phyloP scores from a whole-genome alignment of 441 rosid genomes.

The Brassica balearica region DNA sequence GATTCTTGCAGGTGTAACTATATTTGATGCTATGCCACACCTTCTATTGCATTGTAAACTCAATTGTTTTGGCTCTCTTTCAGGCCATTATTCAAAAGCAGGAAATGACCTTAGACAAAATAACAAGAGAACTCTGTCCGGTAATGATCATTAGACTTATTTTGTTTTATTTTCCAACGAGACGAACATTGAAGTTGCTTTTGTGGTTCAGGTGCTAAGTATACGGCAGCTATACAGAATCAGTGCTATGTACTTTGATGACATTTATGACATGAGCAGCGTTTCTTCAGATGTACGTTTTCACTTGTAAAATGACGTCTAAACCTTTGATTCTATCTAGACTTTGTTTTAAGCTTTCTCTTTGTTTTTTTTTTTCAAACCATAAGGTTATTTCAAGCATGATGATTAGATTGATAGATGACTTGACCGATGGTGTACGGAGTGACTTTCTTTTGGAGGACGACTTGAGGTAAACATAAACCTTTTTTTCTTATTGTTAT shows the following conservation, averaged over 20 bases:
- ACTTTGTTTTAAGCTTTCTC: constrained; percentile 15
- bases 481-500: not conserved
- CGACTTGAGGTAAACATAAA: constrained; percentile 72
- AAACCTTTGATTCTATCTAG: constrained; percentile 10
- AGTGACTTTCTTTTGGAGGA: constrained; percentile 92
- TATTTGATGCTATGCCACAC: constrained; percentile 20
- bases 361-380: constrained; percentile 15
- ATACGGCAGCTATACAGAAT: constrained; percentile 94
- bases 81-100: constrained; percentile 99
- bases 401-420: constrained; percentile 95
- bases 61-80: constrained; percentile 34
- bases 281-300: constrained; percentile 91
- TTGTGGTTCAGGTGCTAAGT: constrained; percentile 80
- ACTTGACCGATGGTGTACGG: constrained; percentile 87
- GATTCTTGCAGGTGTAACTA: constrained; percentile 71
- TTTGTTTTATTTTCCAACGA: not conserved
- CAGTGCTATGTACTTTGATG: constrained; percentile 99
- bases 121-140: constrained; percentile 93
- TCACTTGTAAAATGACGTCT: constrained; percentile 11
- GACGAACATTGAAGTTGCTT: not conserved
- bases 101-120: constrained; percentile 85
- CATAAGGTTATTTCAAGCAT: constrained; percentile 87
- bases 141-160: constrained; percentile 48
- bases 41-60: constrained; percentile 6
- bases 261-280: constrained; percentile 92